These are phyloP conservation scores for Rhododendron simsii DNA, from an alignment of 148 eudicot genomes.

Conservation along the genomic window DNA sequence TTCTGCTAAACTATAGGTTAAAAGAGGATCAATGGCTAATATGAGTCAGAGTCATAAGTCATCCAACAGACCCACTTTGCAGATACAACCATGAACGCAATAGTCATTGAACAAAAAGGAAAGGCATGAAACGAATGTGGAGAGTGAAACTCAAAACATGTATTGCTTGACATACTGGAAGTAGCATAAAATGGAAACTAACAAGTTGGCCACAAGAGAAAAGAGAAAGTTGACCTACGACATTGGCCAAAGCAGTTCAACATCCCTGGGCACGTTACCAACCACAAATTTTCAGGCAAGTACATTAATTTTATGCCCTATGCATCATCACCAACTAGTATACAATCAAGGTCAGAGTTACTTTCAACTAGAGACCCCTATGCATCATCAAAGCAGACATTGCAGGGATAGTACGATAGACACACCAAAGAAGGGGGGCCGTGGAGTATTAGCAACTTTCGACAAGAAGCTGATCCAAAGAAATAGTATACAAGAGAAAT, in stretches of 20 bases:
- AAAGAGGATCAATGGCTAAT: background rate
- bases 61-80: background rate
- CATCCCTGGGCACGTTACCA: background rate
- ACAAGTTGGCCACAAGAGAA: slow-evolving; percentile 2
- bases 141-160: background rate
- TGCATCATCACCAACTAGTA: background rate
- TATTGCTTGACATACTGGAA: background rate
- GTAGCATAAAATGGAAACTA: background rate
- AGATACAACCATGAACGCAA: background rate
- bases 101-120: background rate
- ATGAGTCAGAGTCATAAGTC: background rate
- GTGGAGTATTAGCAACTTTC: background rate
- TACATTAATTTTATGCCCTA: background rate
- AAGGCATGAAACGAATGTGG: background rate
- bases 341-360: background rate
- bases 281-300: background rate
- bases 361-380: background rate
- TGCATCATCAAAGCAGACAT: background rate
- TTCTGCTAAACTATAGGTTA: background rate
- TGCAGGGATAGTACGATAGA: background rate
- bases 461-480: background rate
- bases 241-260: background rate
- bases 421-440: background rate
- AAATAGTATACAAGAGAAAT: background rate
- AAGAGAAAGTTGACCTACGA: background rate